These are phyloP conservation scores for Hansenula sp. DNA, from an alignment of 1,139 yeast species.

Conservation along the genomic window DNA sequence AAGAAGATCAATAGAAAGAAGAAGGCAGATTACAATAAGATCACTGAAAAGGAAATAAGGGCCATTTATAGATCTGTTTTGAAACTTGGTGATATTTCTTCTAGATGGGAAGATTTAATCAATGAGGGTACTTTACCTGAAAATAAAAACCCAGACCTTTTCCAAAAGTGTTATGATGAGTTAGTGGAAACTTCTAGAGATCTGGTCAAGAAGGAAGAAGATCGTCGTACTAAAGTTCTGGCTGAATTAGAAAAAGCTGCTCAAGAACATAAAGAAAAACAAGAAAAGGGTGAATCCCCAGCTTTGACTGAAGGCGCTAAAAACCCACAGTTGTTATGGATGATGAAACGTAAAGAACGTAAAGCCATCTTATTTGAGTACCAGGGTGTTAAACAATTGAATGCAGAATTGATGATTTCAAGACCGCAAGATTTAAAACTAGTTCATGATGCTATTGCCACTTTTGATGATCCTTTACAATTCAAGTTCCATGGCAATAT, in stretches of 20 bases:
- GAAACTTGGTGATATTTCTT: constrained; percentile 74
- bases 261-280: constrained; percentile 45
- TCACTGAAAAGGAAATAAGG: constrained; percentile 85
- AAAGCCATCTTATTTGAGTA: constrained; percentile 89
- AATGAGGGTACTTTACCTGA: constrained; percentile 83
- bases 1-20: constrained; percentile 22
- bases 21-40: constrained; percentile 40
- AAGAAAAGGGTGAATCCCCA: constrained; percentile 36
- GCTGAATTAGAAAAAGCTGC: constrained; percentile 63
- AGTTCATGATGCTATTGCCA: constrained; percentile 55
- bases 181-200: constrained; percentile 59
- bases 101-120: constrained; percentile 83
- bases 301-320: constrained; percentile 24
- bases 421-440: constrained; percentile 81
- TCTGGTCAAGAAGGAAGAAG: constrained; percentile 64
- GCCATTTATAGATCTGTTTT: constrained; percentile 81
- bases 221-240: constrained; percentile 50
- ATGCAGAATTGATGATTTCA: constrained; percentile 81
- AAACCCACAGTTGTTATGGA: constrained; percentile 45
- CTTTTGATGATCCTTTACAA: constrained; percentile 44
- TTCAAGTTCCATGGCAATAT: constrained; percentile 61
- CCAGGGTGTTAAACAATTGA: constrained; percentile 82
- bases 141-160: constrained; percentile 78
- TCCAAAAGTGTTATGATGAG: constrained; percentile 74
- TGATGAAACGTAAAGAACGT: constrained; percentile 65